Evolutionary conservation across 352 stramenopile species (phyloP).

Genomic region (Pythium dissotocum): DNA sequence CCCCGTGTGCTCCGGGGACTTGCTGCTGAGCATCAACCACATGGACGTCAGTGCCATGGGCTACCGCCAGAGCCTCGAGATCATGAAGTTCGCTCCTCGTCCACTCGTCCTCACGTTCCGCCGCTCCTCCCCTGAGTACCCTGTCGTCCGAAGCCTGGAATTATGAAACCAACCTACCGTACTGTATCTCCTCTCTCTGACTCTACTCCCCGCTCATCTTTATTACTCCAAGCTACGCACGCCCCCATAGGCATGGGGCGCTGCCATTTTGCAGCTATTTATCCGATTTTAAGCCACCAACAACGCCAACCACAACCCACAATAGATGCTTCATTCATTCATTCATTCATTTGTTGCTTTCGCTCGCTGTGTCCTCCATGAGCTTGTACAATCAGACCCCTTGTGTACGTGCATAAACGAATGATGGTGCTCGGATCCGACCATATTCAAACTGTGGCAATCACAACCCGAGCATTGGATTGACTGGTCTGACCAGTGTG

Average conservation of each 20-base stretch:
- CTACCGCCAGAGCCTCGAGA: slow-evolving; percentile 52
- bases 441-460: neutral
- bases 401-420: neutral
- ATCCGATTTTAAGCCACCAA: slow-evolving; percentile 5
- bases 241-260: slow-evolving; percentile 1
- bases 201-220: neutral
- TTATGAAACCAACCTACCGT: slow-evolving; percentile 33
- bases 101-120: slow-evolving; percentile 76
- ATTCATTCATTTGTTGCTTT: neutral
- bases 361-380: neutral
- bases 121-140: slow-evolving; percentile 31
- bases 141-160: slow-evolving; percentile 42
- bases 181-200: neutral
- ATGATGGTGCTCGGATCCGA: neutral
- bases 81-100: slow-evolving; percentile 65
- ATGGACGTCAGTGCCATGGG: slow-evolving; percentile 59
- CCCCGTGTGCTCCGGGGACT: slow-evolving; percentile 44
- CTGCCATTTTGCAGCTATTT: slow-evolving; percentile 11
- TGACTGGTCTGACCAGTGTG: neutral
- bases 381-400: neutral
- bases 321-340: neutral
- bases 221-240: neutral
- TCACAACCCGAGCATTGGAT: neutral
- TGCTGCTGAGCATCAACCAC: slow-evolving; percentile 75
- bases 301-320: neutral